These are phyloP conservation scores for Diaporthe longicolla DNA, from an alignment of 2,329 filamentous ascomycete species.

Conservation along the genomic window DNA sequence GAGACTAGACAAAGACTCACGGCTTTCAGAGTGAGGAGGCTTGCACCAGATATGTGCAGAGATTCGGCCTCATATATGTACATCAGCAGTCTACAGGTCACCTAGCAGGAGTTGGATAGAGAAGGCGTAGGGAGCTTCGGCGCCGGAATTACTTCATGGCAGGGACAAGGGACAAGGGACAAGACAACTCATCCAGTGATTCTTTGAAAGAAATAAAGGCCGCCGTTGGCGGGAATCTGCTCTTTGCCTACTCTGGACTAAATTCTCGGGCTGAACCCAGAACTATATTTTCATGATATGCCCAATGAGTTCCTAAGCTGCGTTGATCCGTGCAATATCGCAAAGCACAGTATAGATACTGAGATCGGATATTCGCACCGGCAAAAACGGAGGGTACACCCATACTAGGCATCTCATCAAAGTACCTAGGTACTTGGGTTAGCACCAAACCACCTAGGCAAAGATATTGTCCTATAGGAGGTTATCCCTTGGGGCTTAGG, in stretches of 20 bases:
- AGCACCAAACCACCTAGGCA: no score
- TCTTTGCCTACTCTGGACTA: background rate
- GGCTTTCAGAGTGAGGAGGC: background rate
- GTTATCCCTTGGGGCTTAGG: no score
- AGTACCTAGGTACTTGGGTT: no score
- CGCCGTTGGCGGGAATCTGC: background rate
- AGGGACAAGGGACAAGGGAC: background rate
- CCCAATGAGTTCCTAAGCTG: no score
- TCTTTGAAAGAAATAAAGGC: background rate
- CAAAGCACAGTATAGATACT: no score
- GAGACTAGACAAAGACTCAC: conserved; percentile 6
- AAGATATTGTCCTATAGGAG: no score
- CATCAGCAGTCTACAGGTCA: conserved; percentile 5
- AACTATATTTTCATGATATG: background rate
- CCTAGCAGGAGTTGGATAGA: conserved; percentile 3
- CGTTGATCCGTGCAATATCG: no score
- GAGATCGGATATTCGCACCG: no score
- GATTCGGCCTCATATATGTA: background rate
- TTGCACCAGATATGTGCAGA: background rate
- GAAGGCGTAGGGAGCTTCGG: conserved; percentile 19
- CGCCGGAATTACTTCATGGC: background rate
- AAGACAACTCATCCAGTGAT: conserved; percentile 6
- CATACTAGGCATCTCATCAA: no score
- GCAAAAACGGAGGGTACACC: no score
- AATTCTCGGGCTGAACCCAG: background rate